Base-by-base conservation (phyloP, 176 grass and related monocot species). In the Phragmites australis region DNA sequence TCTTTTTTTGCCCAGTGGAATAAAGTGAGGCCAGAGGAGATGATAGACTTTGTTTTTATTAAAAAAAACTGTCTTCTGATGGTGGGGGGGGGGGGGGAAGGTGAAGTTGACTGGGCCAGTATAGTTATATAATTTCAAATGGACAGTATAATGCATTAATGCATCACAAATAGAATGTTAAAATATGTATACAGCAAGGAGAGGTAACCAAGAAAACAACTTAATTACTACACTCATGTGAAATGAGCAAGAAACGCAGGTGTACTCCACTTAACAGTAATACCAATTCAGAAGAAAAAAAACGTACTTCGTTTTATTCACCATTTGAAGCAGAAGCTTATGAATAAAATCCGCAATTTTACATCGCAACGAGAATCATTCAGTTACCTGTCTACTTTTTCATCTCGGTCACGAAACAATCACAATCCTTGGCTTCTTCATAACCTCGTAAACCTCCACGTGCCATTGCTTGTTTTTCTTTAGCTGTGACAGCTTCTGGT, bases 401-500 rank as follows among this genome's bases (percentile, higher is more conserved):
- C 12, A 40, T 12, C 34, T 52, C 17, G 13, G 13, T 41, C 13
- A 22, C 15, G 0, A 85, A 85, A 63, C 34, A 73, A 85, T 82
- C 54, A 76, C 13, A 85, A 42, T 16, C 23, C 2, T 13, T 54
- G 22, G 43, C 10, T 5, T 17, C n/a, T 77, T 53, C 23, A 19
- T 43, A 79, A 54, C 29, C 81, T 87, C 90, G 76, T 90, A 92
- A 79, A 94, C 94, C 77, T 97, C 94, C 3, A 94, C 94, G 25
- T 92, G 94, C 92, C 94, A 97, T 74, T 94, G 94, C 77, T 97
- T 94, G 73, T 93, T 97, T 85, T 97, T 97, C 65, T 90, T 93
- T 23, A 97, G 88, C 81, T 93, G 92, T 1, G 92, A 88, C 23
- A 91, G 42, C 88, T 94, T 97, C 77, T 90, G 73, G 15, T 97